Base-by-base conservation (phyloP, 2,329 filamentous ascomycete species). In the Rhinocladiella mackenziei region DNA sequence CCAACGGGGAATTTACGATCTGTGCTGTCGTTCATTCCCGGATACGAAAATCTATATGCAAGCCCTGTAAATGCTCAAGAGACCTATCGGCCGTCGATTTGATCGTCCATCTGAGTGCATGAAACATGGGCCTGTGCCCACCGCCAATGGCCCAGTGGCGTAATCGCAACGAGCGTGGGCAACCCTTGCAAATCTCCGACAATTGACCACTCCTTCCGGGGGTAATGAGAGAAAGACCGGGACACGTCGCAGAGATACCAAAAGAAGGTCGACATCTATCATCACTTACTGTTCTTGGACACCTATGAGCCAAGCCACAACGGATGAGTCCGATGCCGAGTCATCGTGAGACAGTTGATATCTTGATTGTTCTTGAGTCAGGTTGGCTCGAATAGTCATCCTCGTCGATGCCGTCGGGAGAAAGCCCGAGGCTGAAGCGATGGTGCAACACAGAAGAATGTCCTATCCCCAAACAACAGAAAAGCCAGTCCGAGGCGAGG, bases 1-100 rank as follows among this genome's bases (percentile, higher is more conserved):
- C 36, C 42, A n/a, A 20, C 14, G n/a, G 15, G 42, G 52, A 56
- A 19, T 43, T 63, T 9, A 52, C 62, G 26, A 43, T 36, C 30
- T 17, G 14, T 19, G 14, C 28, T 41, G 33, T 28, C 32, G 20
- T 13, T 23, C 25, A 38, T 33, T 45, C 15, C 20, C 10, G 17
- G 8, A 22, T 17, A 18, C 4, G 8, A 19, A 17, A 18, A 32
- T 32, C 6, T 17, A 25, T 43, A 26, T 15, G 37, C 26, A 17
- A 20, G 10, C 5, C 10, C 22, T 14, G 15, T 17, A 13, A 18
- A 45, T 31, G 20, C 15, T 39, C 14, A 28, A 29, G 10, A 30
- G n/a, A 30, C 28, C 19, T 14, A 22, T 20, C 20, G 34, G 19
- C 40, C 42, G 39, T 38, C 23, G 29, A 45, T 31, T 15, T 35